Evolutionary conservation across 768 basidiomycete species (phyloP).

Genomic region (Cubamyces sp.): DNA sequence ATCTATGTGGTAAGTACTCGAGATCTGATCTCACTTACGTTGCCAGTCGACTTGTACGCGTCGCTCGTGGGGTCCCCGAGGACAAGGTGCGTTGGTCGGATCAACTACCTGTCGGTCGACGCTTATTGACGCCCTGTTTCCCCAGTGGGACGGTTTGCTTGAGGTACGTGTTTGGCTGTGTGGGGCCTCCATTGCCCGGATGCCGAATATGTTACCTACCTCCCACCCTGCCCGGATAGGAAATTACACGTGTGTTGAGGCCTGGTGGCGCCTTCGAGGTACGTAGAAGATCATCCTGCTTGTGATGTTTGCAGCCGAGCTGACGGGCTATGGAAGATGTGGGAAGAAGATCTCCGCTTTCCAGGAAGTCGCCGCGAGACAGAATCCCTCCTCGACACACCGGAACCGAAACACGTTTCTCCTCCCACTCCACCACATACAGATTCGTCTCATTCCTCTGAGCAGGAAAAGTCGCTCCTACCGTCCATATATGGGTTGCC

Average conservation of each 20-base stretch:
- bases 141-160: conserved; percentile 67
- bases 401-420: conserved; percentile 12
- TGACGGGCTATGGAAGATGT: conserved; percentile 45
- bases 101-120: background rate
- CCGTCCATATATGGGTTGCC: background rate
- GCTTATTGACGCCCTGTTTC: conserved; percentile 6
- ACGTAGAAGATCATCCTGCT: conserved; percentile 19
- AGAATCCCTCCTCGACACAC: conserved; percentile 15
- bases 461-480: conserved; percentile 8
- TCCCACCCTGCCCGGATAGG: conserved; percentile 36
- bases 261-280: conserved; percentile 76
- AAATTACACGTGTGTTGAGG: conserved; percentile 72
- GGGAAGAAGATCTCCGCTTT: conserved; percentile 78
- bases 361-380: conserved; percentile 53
- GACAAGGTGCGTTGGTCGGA: conserved; percentile 52
- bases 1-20: background rate
- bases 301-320: background rate
- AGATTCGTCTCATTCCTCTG: conserved; percentile 22
- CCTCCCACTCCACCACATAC: conserved; percentile 22
- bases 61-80: conserved; percentile 77
- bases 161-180: conserved; percentile 41
- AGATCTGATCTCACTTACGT: conserved; percentile 17
- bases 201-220: conserved; percentile 6
- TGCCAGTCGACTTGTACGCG: conserved; percentile 66
- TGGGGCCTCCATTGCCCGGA: background rate